Base-by-base conservation (phyloP, 2,329 filamentous ascomycete species). In the Aspergillus pseudoviridinutans region DNA sequence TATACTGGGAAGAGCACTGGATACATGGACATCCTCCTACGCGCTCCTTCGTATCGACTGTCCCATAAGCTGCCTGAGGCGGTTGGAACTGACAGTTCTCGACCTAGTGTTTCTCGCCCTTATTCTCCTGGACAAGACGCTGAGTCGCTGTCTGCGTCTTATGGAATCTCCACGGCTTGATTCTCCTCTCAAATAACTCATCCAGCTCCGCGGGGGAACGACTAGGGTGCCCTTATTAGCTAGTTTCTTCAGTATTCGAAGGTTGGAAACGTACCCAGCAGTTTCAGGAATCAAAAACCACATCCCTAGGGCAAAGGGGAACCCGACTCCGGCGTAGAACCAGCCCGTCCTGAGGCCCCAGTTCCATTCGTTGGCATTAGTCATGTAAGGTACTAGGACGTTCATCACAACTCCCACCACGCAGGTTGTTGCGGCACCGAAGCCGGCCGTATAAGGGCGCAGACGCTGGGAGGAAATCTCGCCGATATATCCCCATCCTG, bases 391-490 rank as follows among this genome's bases (percentile, higher is more conserved):
- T 1, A 59, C 44, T 1, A 59, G 27, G 8, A 57, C 55, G 35
- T 52, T 55, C 51, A 59, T 57, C 4, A 57, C 42, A 0, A 59
- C 51, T 3, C 55, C 52, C 2, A 59, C 41, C 4, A 57, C 32
- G 44, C 58, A 57, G 7, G 58, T 59, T 6, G 35, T 49, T 25
- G 58, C 55, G 4, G 58, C 58, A 20, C 51, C 55, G 20, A 59
- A 59, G 3, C 58, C 58, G 6, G 55, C 55, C 1, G 58, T 59
- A 50, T 57, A 59, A 1, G 68, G 66, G 0, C 72, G 68, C 3
- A 75, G 62, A 3, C 72, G 67, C 14, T 72, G 70, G 0, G 74
- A 71, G 0, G 74, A 75, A 8, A 76, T 73, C 55, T 76, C 73
- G 28, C 65, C 70, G 38, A 70, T 66, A 49, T 69, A 69, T 1